Percentiles rank a stretch among this genome's conserved stretches.
Evolutionary conservation across 2,329 filamentous ascomycete genomes (phyloP).

Genomic region (Mycosphaerella arachidis): DNA sequence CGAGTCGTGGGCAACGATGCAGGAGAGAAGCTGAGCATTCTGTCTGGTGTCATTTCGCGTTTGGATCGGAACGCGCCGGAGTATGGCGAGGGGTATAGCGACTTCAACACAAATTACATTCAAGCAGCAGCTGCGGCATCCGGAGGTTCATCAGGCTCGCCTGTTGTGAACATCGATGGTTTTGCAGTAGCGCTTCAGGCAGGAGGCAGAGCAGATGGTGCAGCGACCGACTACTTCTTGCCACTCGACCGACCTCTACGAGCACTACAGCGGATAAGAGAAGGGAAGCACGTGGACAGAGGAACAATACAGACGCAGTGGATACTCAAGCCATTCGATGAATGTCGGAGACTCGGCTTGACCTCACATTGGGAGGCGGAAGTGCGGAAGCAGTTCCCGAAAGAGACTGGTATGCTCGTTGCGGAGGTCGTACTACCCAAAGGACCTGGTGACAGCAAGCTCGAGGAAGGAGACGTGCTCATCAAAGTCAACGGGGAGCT

Average conservation of each 20-base stretch:
- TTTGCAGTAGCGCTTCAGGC: slow-evolving; percentile 89
- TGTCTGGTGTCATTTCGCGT: slow-evolving; percentile 94
- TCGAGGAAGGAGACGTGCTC: slow-evolving; percentile 91
- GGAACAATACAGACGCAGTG: slow-evolving; percentile 99
- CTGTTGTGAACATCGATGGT: slow-evolving; percentile 92
- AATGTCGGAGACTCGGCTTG: slow-evolving; percentile 84
- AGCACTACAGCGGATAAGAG: slow-evolving; percentile 79
- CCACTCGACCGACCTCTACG: slow-evolving; percentile 85
- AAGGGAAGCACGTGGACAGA: slow-evolving; percentile 69
- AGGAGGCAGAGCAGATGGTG: slow-evolving; percentile 87
- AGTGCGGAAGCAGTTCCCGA: slow-evolving; percentile 76
- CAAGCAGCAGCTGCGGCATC: slow-evolving; percentile 96
- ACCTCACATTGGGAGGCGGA: slow-evolving; percentile 81
- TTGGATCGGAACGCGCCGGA: slow-evolving; percentile 95
- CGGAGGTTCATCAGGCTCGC: slow-evolving; percentile 95
- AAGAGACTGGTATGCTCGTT: slow-evolving; percentile 94
- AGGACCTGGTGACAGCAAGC: slow-evolving; percentile 78
- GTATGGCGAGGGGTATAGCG: slow-evolving; percentile 95
- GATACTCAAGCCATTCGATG: slow-evolving; percentile 94
- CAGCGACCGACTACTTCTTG: slow-evolving; percentile 95
- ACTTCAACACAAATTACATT: slow-evolving; percentile 96
- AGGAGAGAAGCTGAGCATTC: slow-evolving; percentile 94
- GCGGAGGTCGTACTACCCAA: slow-evolving; percentile 91
- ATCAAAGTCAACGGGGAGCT: slow-evolving; percentile 91
- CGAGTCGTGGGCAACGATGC: slow-evolving; percentile 97